Base-by-base conservation (phyloP, 2,329 filamentous ascomycete genomes). In the Colletotrichum liaoningense region DNA sequence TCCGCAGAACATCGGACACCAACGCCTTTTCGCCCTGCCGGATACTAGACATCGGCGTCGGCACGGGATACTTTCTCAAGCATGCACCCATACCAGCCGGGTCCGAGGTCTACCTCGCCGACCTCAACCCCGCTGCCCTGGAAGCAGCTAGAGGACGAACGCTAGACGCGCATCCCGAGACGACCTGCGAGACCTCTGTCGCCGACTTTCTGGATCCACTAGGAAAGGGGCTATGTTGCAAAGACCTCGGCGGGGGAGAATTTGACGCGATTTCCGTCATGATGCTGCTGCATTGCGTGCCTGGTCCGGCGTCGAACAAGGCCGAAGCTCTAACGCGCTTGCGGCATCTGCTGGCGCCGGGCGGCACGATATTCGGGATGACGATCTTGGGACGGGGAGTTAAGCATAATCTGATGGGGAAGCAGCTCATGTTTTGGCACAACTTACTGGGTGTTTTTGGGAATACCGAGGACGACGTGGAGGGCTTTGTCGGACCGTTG, bases 31-130 rank as follows among this genome's bases (percentile, higher is more conserved):
- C 69, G 4, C 16, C 63, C 4, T 65, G 30, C 3, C 74, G 76
- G n/a, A 83, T 84, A 66, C 79, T 85, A 8, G 82, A 85, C 72
- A 77, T 83, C 19, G 83, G 83, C 57, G 82, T 84, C 14, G 83
- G 80, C 1, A 81, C 80, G 1, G 83, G 82, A 3, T 85, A 79
- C 73, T 84, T 82, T 49, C 81, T 65, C 16, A 28, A 56, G 28
- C 63, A 65, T 7, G 63, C 63, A 14, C 49, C 49, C 5, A 38
- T 65, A 12, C 14, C 63, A 9, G 49, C 49, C 8, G 63, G 63
- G 1, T 42, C 63, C 22, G 33, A 56, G 8, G 22, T 65, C 7
- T 38, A 56, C 30, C 30, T 46, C 24, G 69, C 54, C 2, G 69
- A 72, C 24, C 58, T 72, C 14, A 69, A 72, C 30, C 57, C n/a